Evolutionary conservation across 2,329 filamentous ascomycete species (phyloP), one percentile per base, ranked within the genome.

Genomic region (Monosporascus sp.): DNA sequence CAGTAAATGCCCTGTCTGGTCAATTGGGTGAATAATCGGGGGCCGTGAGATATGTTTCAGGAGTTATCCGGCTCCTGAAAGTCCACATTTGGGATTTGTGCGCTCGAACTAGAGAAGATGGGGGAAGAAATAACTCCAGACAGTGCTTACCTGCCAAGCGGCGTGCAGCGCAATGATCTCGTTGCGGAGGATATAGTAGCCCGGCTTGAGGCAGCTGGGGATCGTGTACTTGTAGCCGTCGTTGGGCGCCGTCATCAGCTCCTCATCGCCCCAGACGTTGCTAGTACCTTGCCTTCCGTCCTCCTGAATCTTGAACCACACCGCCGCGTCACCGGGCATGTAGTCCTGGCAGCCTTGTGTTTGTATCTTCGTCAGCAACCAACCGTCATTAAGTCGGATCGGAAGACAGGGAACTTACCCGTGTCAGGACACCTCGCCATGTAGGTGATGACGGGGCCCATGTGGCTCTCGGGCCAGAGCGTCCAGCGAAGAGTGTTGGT

Each of bases 131-230:
- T n/a, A n/a, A n/a, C n/a, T n/a, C n/a, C n/a, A n/a, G n/a, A n/a
- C n/a, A n/a, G n/a, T n/a, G n/a, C n/a, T n/a, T n/a, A n/a, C n/a
- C n/a, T 69, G 65, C 53, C 50, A 53, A 17, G 70, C 71, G 3
- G 76, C 59, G 64, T 82, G 79, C 49, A 83, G 71, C 3, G 79
- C 80, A 54, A 82, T 76, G 60, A 80, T 75, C 65, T 83, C 80
- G 60, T 83, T 80, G 48, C 80, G 77, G 24, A 83, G 78, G 51
- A 83, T 75, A 65, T 83, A 82, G 71, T 78, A 78, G 2, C 80
- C 80, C 0, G 74, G 66, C 44, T 73, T 68, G 39, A 83, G 70
- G 66, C 76, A 81, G 15, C 68, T 68, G 4, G 80, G 80, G 57
- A 83, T 77, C n/a, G 74, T 79, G 70, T 82, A 83, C 44, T 68